Evolutionary conservation across 2,329 filamentous ascomycete genomes (phyloP).

Genomic region (Bipolaris bicolor): DNA sequence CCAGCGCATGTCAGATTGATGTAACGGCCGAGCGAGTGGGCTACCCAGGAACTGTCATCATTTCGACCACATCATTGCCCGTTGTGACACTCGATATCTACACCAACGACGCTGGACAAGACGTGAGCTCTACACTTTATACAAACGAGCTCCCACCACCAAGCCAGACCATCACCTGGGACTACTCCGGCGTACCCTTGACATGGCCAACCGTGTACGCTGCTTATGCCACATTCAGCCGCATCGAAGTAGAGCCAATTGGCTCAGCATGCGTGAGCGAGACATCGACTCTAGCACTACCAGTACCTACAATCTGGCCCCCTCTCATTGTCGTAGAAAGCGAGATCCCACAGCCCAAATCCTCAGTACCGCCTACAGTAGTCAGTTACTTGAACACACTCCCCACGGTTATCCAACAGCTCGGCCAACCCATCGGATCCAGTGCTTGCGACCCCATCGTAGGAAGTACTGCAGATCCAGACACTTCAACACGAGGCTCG

Average conservation of each 20-base stretch:
- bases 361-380: slow-evolving; percentile 34
- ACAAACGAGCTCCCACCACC: slow-evolving; percentile 22
- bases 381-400: slow-evolving; percentile 40
- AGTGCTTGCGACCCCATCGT: slow-evolving; percentile 43
- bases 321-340: slow-evolving; percentile 30
- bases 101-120: slow-evolving; percentile 16
- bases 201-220: slow-evolving; percentile 44
- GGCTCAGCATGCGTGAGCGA: slow-evolving; percentile 28
- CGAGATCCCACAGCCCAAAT: slow-evolving; percentile 28
- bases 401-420: slow-evolving; percentile 37
- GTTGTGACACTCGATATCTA: slow-evolving; percentile 34
- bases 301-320: slow-evolving; percentile 35
- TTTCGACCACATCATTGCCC: slow-evolving; percentile 22
- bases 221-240: slow-evolving; percentile 40
- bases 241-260: slow-evolving; percentile 31
- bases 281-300: slow-evolving; percentile 26
- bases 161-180: slow-evolving; percentile 35
- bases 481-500: slow-evolving; percentile 16
- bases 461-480: slow-evolving; percentile 5
- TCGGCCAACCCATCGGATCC: slow-evolving; percentile 35
- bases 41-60: slow-evolving; percentile 37
- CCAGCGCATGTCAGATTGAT: slow-evolving; percentile 39
- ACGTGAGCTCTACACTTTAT: slow-evolving; percentile 22
- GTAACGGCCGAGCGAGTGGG: slow-evolving; percentile 38
- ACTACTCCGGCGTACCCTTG: slow-evolving; percentile 29